Evolutionary conservation across 225 moss, liverwort and hornwort genomes (phyloP).

Genomic region (Pleurozium schreberi): DNA sequence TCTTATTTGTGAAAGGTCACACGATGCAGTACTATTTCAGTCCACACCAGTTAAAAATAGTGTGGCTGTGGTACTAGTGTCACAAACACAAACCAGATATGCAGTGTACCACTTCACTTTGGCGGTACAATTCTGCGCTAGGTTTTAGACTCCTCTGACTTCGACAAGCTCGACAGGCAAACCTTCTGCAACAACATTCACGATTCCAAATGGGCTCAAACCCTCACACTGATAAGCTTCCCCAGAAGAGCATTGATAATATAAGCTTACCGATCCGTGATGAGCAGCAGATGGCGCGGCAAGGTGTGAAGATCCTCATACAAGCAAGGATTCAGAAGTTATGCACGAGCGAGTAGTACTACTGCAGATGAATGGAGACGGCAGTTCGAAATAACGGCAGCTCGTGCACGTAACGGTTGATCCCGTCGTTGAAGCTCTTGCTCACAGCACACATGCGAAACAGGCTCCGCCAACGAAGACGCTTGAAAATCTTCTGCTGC

Average conservation of each 20-base stretch:
- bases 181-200: not conserved
- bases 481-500: conserved; percentile 13
- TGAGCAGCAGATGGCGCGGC: not conserved
- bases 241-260: not conserved
- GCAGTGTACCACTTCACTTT: not conserved
- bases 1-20: not conserved
- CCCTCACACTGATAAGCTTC: not conserved
- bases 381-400: conserved; percentile 13
- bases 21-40: not conserved
- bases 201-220: not conserved
- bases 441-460: conserved; percentile 10
- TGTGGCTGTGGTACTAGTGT: not conserved
- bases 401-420: conserved; percentile 8
- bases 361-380: not conserved
- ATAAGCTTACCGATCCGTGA: not conserved
- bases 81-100: no score
- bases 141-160: not conserved
- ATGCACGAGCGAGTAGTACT: no score
- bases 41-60: not conserved
- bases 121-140: not conserved
- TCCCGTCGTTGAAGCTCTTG: conserved; percentile 23
- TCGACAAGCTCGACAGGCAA: not conserved
- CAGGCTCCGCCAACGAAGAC: conserved; percentile 16
- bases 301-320: not conserved
- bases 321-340: not conserved